Evolutionary conservation across 2,329 filamentous ascomycete genomes (phyloP).

Genomic region (Thermothelomyces thermophilus): DNA sequence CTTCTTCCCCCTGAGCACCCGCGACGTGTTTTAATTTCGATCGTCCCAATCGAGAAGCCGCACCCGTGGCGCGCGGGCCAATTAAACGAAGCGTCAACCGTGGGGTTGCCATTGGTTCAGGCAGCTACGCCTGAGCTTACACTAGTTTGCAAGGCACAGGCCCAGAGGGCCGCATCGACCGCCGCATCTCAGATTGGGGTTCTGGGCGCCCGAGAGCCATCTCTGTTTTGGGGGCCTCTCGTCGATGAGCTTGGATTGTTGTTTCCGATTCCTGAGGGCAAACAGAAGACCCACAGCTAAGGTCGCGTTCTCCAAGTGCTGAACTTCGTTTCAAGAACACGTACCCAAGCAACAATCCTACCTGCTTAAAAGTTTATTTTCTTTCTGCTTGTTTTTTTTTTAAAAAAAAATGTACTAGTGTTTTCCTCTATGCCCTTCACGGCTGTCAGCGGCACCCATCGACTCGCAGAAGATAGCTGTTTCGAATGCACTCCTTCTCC

Average conservation of each 20-base stretch:
- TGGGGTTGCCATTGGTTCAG: constrained; percentile 19
- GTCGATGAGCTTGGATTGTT: no score
- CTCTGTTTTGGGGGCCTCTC: no score
- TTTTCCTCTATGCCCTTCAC: no score
- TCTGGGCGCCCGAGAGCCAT: not conserved
- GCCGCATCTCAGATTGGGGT: constrained; percentile 5
- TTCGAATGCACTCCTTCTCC: not conserved
- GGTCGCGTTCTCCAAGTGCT: no score
- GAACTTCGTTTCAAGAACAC: no score
- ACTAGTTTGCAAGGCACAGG: constrained; percentile 7
- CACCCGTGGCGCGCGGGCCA: constrained; percentile 20
- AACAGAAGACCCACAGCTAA: no score
- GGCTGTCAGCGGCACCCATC: no score
- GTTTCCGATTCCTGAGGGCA: no score
- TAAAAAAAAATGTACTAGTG: no score
- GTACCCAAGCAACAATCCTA: no score
- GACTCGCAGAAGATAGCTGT: not conserved
- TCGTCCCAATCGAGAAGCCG: constrained; percentile 22
- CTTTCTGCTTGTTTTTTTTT: no score
- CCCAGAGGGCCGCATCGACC: not conserved
- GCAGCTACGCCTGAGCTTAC: constrained; percentile 17
- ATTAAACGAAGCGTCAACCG: constrained; percentile 18
- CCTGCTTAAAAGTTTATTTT: no score
- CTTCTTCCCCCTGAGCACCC: constrained; percentile 12
- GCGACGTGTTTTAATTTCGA: constrained; percentile 25